A percentile compares a stretch with the other conserved stretches of the same genome.
Conservation (phyloP, 2,329 filamentous ascomycete genomes). For the Pseudophaeomoniella oleicola region DNA sequence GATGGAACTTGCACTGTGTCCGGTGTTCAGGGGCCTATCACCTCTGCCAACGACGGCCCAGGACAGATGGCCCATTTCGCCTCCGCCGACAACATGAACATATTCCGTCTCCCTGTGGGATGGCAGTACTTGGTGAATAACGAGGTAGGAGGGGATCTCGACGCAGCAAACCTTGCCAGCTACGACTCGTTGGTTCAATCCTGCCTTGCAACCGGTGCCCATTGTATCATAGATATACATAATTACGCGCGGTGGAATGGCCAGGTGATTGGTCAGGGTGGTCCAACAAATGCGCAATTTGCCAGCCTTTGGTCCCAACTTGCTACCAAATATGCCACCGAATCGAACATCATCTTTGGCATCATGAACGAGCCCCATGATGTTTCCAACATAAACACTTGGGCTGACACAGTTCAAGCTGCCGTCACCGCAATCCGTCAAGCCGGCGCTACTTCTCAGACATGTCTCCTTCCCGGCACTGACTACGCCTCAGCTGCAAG, state of each 20-base stretch:
- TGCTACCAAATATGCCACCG: slow-evolving; percentile 41
- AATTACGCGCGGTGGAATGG: slow-evolving; percentile 43
- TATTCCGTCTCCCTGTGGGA: slow-evolving; percentile 41
- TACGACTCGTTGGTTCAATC: slow-evolving; percentile 43
- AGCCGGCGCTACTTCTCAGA: slow-evolving; percentile 47
- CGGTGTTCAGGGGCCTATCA: slow-evolving; percentile 26
- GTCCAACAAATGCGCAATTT: slow-evolving; percentile 44
- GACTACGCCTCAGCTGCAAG: slow-evolving; percentile 39
- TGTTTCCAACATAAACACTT: slow-evolving; percentile 35
- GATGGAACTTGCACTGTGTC: slow-evolving; percentile 21
- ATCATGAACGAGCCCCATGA: slow-evolving; percentile 46
- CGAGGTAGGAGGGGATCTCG: slow-evolving; percentile 34
- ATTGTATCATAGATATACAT: slow-evolving; percentile 42
- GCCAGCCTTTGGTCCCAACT: slow-evolving; percentile 43
- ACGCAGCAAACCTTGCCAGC: slow-evolving; percentile 31
- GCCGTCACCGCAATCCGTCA: slow-evolving; percentile 51
- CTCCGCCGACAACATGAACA: slow-evolving; percentile 37
- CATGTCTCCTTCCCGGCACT: slow-evolving; percentile 47
- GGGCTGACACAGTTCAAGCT: slow-evolving; percentile 47
- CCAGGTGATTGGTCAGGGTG: slow-evolving; percentile 50
- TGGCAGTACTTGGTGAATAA: slow-evolving; percentile 48
- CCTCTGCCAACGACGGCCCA: neutral
- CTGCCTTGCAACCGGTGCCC: slow-evolving; percentile 41
- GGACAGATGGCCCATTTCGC: slow-evolving; percentile 44
- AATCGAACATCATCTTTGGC: slow-evolving; percentile 45